These are phyloP conservation scores for Candida hungchunana DNA, from an alignment of 805 yeast species.

Conservation along the genomic window DNA sequence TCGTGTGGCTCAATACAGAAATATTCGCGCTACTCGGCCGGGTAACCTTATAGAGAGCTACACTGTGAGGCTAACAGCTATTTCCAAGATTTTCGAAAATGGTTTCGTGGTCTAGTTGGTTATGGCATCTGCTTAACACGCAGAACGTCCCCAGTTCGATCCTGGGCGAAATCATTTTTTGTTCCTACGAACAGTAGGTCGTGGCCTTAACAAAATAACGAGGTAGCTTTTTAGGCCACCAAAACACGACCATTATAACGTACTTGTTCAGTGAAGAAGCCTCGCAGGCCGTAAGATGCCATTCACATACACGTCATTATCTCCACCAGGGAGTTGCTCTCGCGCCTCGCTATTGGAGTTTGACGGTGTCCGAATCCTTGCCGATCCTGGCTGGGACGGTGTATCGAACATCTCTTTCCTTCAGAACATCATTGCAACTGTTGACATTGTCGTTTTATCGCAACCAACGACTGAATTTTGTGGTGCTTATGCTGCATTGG, in stretches of 20 bases:
- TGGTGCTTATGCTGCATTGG: constrained; percentile 73
- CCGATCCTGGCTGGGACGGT: constrained; percentile 79
- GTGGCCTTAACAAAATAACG: not conserved
- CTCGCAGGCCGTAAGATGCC: constrained; percentile 15
- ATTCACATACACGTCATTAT: constrained; percentile 27
- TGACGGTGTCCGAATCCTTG: constrained; percentile 52
- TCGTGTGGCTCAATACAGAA: no score
- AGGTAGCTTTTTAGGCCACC: no score
- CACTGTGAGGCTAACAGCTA: no score
- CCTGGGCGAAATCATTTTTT: constrained; percentile 94
- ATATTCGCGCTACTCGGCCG: no score
- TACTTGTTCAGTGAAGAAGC: constrained; percentile 2
- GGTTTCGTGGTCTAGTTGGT: constrained; percentile 99
- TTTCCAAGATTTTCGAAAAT: constrained; percentile 1
- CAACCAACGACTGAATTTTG: constrained; percentile 78
- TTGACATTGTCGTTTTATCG: constrained; percentile 74
- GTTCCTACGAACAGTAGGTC: constrained; percentile 3
- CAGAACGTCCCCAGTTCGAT: constrained; percentile 99
- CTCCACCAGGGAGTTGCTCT: constrained; percentile 17
- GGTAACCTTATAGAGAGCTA: no score
- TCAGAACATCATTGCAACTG: constrained; percentile 39
- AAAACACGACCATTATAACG: constrained; percentile 1
- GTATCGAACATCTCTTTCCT: constrained; percentile 37
- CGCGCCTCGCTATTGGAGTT: constrained; percentile 51
- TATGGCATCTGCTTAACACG: constrained; percentile 99